Evolutionary conservation across 2,329 filamentous ascomycete species (phyloP).

Genomic region (Talaromyces sp.): DNA sequence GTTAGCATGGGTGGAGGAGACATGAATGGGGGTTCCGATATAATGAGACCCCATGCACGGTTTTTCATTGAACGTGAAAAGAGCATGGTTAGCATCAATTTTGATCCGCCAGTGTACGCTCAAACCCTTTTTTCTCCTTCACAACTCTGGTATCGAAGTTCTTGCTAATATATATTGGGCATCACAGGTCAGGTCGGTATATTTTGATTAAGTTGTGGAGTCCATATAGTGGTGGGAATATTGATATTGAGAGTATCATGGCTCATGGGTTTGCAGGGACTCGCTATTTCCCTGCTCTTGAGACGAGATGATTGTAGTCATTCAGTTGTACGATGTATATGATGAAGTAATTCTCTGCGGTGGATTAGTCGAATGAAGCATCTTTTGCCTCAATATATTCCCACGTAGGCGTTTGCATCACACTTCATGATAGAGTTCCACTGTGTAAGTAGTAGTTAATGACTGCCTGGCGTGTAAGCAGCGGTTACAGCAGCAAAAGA

Average conservation of each 20-base stretch:
- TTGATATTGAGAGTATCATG: constrained; percentile 83
- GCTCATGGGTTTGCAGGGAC: constrained; percentile 81
- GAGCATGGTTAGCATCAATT: constrained; percentile 79
- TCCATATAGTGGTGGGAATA: constrained; percentile 67
- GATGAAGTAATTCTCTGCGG: too few relatives aligned
- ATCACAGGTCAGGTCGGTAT: constrained; percentile 64
- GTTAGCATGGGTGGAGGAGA: neutral
- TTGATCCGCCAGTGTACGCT: constrained; percentile 48
- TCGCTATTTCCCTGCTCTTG: constrained; percentile 70
- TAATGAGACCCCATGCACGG: constrained; percentile 68
- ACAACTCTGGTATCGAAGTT: neutral
- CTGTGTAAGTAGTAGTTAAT: too few relatives aligned
- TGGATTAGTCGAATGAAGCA: too few relatives aligned
- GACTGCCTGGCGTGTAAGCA: too few relatives aligned
- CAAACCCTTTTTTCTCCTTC: neutral
- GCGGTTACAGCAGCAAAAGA: too few relatives aligned
- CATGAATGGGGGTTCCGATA: constrained; percentile 30
- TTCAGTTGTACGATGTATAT: too few relatives aligned
- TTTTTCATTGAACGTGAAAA: constrained; percentile 81
- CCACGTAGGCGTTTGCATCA: too few relatives aligned
- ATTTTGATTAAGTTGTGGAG: constrained; percentile 90
- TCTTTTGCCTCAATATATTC: too few relatives aligned
- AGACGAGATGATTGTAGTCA: constrained; percentile 46
- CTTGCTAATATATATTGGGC: constrained; percentile 11
- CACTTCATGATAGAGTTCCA: too few relatives aligned